phyloP scores from a whole-genome alignment of 345 rosid species.

The Alliaria petiolata region DNA sequence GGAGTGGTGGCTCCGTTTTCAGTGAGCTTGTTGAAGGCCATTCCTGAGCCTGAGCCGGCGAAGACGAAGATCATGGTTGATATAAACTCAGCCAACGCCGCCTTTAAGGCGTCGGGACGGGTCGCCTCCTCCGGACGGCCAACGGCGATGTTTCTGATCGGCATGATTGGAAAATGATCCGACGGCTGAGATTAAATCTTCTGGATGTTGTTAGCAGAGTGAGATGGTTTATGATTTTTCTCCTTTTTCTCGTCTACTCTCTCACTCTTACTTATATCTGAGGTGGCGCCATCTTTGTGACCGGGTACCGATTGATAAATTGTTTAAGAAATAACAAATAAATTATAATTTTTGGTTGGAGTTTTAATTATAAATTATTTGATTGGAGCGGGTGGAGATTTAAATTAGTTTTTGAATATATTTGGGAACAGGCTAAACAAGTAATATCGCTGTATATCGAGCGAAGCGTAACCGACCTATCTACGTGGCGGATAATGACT shows the following conservation, averaged over 20 bases:
- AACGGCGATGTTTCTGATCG: conserved; percentile 78
- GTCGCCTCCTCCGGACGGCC: conserved; percentile 66
- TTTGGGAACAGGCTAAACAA: conserved; percentile 20
- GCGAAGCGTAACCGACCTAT: conserved; percentile 28
- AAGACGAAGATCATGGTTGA: conserved; percentile 81
- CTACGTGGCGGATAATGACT: conserved; percentile 35
- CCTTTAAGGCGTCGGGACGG: conserved; percentile 65
- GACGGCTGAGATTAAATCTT: conserved; percentile 17
- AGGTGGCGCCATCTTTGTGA: conserved; percentile 16
- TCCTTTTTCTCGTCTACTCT: neutral
- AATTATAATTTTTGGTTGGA: neutral
- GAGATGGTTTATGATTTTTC: conserved; percentile 20
- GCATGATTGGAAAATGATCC: conserved; percentile 44
- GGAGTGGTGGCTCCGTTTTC: conserved; percentile 65
- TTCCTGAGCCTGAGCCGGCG: conserved; percentile 90
- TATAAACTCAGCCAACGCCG: conserved; percentile 87
- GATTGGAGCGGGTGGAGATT: conserved; percentile 23
- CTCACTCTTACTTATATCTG: conserved; percentile 26
- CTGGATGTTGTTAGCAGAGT: conserved; percentile 3
- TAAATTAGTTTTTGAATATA: neutral
- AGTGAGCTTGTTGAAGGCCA: conserved; percentile 90
- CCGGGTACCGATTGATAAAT: conserved; percentile 15
- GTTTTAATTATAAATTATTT: conserved; percentile 4
- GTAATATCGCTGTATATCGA: conserved; percentile 21
- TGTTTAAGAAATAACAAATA: neutral